Conservation (phyloP, 2,329 filamentous ascomycete species). For the Elsinoe australis region DNA sequence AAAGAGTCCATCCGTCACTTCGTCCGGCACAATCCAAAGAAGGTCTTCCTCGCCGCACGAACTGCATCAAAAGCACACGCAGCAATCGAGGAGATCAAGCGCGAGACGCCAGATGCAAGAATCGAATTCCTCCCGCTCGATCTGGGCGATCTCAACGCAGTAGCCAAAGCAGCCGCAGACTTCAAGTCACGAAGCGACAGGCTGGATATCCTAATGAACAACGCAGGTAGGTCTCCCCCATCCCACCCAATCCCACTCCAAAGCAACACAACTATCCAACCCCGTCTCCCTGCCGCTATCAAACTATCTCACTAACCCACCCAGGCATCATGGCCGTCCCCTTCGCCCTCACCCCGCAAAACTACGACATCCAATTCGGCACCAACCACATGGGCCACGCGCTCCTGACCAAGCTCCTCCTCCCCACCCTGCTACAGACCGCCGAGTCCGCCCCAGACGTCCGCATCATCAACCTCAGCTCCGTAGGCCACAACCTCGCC, state of each 20-base stretch:
- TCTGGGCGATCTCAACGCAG: conserved; percentile 36
- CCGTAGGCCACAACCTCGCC: conserved; percentile 24
- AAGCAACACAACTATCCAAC: too few relatives aligned
- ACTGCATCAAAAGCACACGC: conserved; percentile 35
- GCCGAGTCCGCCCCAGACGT: conserved; percentile 37
- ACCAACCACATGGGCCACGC: conserved; percentile 48
- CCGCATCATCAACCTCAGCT: conserved; percentile 38
- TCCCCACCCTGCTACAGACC: conserved; percentile 38
- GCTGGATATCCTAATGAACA: conserved; percentile 42
- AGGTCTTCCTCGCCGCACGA: conserved; percentile 43
- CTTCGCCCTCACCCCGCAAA: conserved; percentile 36
- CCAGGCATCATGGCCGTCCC: conserved; percentile 36
- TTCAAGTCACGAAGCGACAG: conserved; percentile 33
- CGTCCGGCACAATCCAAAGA: conserved; percentile 36
- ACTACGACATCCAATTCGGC: conserved; percentile 45
- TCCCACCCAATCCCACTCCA: conserved; percentile 36
- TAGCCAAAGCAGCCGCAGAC: conserved; percentile 33
- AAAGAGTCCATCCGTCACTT: conserved; percentile 40
- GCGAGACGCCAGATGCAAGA: conserved; percentile 29
- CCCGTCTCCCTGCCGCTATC: too few relatives aligned
- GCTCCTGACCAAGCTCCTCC: conserved; percentile 39
- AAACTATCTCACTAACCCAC: conserved; percentile 46
- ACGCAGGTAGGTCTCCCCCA: conserved; percentile 38
- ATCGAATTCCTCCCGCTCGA: conserved; percentile 37
- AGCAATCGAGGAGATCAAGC: conserved; percentile 37